phyloP scores from a whole-genome alignment of 2,329 filamentous ascomycete genomes.

The Malbranchea zuffiana region DNA sequence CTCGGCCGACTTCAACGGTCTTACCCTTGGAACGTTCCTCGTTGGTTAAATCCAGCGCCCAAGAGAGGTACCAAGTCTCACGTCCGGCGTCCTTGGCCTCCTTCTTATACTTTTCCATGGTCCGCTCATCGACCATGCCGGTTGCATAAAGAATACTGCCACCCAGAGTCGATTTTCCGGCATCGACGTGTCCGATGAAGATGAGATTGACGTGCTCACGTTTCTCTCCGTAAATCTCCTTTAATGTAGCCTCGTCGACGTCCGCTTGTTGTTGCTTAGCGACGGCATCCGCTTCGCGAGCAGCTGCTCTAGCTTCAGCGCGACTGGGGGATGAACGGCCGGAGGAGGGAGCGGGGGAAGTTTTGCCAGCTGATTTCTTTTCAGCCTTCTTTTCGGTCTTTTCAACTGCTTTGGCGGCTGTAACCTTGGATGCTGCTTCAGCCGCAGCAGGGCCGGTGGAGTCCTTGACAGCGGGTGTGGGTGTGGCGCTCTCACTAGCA shows the following conservation, averaged over 20 bases:
- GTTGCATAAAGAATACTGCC: constrained; percentile 87
- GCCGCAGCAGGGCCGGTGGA: constrained; percentile 39
- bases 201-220: constrained; percentile 79
- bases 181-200: constrained; percentile 96
- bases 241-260: constrained; percentile 72
- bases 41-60: constrained; percentile 94
- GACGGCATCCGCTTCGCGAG: constrained; percentile 69
- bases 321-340: constrained; percentile 67
- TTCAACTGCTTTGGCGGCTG: constrained; percentile 79
- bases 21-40: constrained; percentile 95
- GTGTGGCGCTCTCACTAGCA: constrained; percentile 45
- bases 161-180: constrained; percentile 91
- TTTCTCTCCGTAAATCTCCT: constrained; percentile 87
- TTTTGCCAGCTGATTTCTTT: constrained; percentile 57
- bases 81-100: constrained; percentile 93
- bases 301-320: constrained; percentile 45
- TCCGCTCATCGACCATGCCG: constrained; percentile 98
- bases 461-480: constrained; percentile 44
- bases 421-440: constrained; percentile 67
- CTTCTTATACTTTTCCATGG: constrained; percentile 93
- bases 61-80: constrained; percentile 98
- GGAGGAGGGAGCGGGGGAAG: constrained; percentile 70
- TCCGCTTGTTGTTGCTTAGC: constrained; percentile 70
- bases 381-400: constrained; percentile 65
- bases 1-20: constrained; percentile 92